These are phyloP conservation scores for Daldinia childiae DNA, from an alignment of 495 filamentous ascomycete genomes.

Conservation along the genomic window DNA sequence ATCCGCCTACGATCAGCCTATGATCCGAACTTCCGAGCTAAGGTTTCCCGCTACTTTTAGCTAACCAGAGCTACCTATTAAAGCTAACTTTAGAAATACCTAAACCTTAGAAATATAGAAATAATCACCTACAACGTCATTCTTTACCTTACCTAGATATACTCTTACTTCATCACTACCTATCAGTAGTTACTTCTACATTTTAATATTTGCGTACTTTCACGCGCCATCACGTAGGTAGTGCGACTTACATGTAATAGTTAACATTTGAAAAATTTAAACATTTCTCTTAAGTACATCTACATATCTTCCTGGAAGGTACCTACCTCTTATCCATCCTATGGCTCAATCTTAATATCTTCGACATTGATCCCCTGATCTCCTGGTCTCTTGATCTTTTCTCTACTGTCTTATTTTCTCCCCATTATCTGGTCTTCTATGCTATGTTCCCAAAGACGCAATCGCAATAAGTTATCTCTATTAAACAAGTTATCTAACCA, in stretches of 20 bases:
- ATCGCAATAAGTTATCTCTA: neutral
- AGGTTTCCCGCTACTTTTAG: neutral
- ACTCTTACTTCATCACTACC: neutral
- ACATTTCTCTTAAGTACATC: neutral
- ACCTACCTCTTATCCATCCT: neutral
- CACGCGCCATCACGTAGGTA: neutral
- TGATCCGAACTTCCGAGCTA: neutral
- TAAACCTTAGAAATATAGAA: too few relatives aligned
- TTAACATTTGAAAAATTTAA: too few relatives aligned
- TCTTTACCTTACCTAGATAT: neutral
- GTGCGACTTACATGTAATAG: too few relatives aligned
- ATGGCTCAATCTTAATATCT: constrained; percentile 3
- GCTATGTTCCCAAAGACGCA: neutral
- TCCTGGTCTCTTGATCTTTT: neutral
- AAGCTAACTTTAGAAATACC: too few relatives aligned
- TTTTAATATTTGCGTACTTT: neutral
- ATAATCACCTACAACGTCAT: neutral
- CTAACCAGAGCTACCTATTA: neutral
- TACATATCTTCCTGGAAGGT: neutral
- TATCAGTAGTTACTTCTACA: too few relatives aligned
- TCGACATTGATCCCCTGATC: neutral
- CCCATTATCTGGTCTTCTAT: neutral
- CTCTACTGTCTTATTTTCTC: neutral
- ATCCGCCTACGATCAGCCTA: neutral
- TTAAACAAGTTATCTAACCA: neutral